Evolutionary conservation across 2,329 filamentous ascomycete species (phyloP).

Genomic region (Fusarium graminum): DNA sequence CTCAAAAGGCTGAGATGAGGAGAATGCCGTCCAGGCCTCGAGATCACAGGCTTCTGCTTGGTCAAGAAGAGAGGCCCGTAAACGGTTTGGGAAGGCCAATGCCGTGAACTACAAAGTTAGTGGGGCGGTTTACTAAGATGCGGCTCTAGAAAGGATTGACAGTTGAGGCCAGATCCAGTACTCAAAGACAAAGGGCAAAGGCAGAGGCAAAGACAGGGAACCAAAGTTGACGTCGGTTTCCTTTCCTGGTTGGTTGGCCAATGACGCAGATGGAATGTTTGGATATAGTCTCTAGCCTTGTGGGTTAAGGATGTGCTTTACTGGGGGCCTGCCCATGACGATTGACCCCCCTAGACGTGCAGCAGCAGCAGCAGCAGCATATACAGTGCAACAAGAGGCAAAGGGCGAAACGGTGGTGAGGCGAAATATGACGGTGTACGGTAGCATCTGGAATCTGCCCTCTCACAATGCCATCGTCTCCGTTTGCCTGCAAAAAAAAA

Average conservation of each 20-base stretch:
- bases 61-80: constrained; percentile 17
- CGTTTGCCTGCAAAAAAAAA: constrained; percentile 9
- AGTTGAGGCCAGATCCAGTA: not conserved
- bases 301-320: constrained; percentile 18
- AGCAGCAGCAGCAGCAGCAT: too few relatives aligned
- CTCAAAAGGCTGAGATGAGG: constrained; percentile 26
- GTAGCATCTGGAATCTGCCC: constrained; percentile 25
- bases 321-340: constrained; percentile 33
- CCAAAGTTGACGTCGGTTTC: constrained; percentile 16
- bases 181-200: constrained; percentile 1
- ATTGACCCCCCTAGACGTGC: constrained; percentile 12
- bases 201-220: too few relatives aligned
- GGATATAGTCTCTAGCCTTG: constrained; percentile 31
- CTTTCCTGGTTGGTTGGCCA: constrained; percentile 19
- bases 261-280: constrained; percentile 43
- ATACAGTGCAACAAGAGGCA: too few relatives aligned
- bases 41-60: constrained; percentile 40
- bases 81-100: constrained; percentile 6
- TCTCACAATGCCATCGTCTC: constrained; percentile 13
- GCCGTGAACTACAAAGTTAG: constrained; percentile 8
- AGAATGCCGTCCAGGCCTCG: constrained; percentile 8
- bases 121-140: constrained; percentile 21
- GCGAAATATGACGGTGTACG: constrained; percentile 38
- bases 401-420: constrained; percentile 34
- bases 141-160: constrained; percentile 31